Evolutionary conservation across 495 filamentous ascomycete genomes (phyloP), one percentile per base, ranked within the genome.

Genomic region (Penicillium ochrochloron): DNA sequence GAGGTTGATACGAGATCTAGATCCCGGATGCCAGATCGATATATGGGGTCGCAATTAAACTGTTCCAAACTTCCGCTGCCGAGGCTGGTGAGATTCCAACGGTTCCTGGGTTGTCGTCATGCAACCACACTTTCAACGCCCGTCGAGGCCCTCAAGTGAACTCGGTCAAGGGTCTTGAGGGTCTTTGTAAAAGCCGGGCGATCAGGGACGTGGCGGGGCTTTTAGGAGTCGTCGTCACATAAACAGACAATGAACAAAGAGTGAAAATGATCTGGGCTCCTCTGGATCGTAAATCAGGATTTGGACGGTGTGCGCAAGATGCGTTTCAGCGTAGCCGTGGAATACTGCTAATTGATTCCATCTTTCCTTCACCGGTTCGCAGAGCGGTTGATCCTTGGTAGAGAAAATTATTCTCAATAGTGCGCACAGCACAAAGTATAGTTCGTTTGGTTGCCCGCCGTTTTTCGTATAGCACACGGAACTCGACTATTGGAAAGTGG

Each of bases 171-270:
- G 54, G 61, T 19, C 46, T 52, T 42, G 57, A 39, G 23, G 55
- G 54, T 31, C 39, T 11, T n/a, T 25, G 41, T 15, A 59, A 42
- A 60, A 60, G 44, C 51, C 39, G 41, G 48, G 31, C 29, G 52
- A 62, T 66, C 67, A 69, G 61, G 67, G 63, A 21, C 25, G 25
- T 35, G 37, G 67, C 58, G 66, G 67, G 61, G 59, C 62, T 29
- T 54, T 17, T 9, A 63, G 42, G 56, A 59, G 56, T 61, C 67
- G 63, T 71, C 66, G 66, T 71, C 66, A 69, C 60, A 57, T 63
- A 53, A 64, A 66, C 69, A 66, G 35, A 66, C 31, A 34, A 33
- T 33, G 39, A 9, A 59, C 7, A 34, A 23, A 57, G 31, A 19
- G 35, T 10, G 29, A 12, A 27, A 44, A 19, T 35, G 14, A 57